These are phyloP conservation scores for Yamadazyma aaseri DNA, from an alignment of 1,139 yeast genomes.

Conservation along the genomic window DNA sequence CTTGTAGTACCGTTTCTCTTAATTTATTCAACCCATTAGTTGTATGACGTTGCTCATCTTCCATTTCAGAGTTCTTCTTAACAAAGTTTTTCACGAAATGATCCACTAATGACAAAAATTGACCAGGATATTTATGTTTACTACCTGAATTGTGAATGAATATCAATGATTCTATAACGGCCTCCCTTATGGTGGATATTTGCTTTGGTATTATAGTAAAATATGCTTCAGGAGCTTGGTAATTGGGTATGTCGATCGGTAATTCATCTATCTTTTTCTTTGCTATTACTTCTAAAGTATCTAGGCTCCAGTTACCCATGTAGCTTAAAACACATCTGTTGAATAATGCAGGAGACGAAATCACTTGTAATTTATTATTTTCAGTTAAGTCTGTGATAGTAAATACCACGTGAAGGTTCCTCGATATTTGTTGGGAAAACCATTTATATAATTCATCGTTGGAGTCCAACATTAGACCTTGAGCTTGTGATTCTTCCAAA, in stretches of 20 bases:
- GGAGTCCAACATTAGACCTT: slow-evolving; percentile 64
- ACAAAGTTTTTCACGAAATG: slow-evolving; percentile 47
- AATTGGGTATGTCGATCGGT: slow-evolving; percentile 53
- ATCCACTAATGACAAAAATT: slow-evolving; percentile 52
- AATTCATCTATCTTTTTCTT: slow-evolving; percentile 37
- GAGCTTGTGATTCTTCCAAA: slow-evolving; percentile 54
- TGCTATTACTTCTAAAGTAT: slow-evolving; percentile 53
- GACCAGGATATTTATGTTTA: slow-evolving; percentile 27
- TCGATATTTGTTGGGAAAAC: slow-evolving; percentile 69
- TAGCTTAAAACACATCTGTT: slow-evolving; percentile 88
- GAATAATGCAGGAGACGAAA: slow-evolving; percentile 86
- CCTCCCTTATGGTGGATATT: slow-evolving; percentile 38
- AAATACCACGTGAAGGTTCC: slow-evolving; percentile 79
- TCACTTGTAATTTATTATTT: slow-evolving; percentile 36
- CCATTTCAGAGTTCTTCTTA: slow-evolving; percentile 48
- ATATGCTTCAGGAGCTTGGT: slow-evolving; percentile 27
- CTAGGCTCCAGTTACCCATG: slow-evolving; percentile 81
- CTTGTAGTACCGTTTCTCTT: slow-evolving; percentile 74
- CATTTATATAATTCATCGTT: slow-evolving; percentile 73
- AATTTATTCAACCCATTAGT: slow-evolving; percentile 73
- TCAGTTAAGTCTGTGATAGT: slow-evolving; percentile 61
- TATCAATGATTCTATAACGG: slow-evolving; percentile 48
- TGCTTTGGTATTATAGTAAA: slow-evolving; percentile 11
- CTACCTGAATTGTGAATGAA: slow-evolving; percentile 35
- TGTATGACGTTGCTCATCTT: slow-evolving; percentile 70